A percentile compares a stretch with the other conserved stretches of the same genome.
phyloP scores from a whole-genome alignment of 2,329 filamentous ascomycete genomes.

The Fusarium keratoplasticum region DNA sequence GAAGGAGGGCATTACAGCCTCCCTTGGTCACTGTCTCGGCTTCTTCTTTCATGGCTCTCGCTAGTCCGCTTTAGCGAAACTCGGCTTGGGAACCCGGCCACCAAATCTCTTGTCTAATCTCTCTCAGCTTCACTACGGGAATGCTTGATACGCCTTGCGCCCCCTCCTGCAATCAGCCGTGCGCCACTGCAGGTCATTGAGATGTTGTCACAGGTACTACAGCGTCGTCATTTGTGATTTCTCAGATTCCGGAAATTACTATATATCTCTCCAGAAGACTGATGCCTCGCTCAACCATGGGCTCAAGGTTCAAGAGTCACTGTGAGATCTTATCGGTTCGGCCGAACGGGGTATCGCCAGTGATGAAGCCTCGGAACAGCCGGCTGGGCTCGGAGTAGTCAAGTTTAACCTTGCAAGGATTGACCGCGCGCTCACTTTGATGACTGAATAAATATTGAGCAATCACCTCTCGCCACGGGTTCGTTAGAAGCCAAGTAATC shows the following conservation, averaged over 20 bases:
- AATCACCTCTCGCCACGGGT: not conserved
- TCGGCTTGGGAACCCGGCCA: not conserved
- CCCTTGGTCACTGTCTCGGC: not conserved
- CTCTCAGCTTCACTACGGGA: not conserved
- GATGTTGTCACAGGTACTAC: not conserved
- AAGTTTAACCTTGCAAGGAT: not conserved
- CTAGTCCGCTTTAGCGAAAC: not conserved
- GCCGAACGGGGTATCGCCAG: not conserved
- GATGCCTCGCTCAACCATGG: not conserved
- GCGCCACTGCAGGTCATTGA: not conserved
- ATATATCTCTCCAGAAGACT: not conserved
- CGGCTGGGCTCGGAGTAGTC: not conserved
- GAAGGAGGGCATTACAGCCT: no score
- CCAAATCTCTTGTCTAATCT: not conserved
- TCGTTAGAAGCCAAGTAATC: not conserved
- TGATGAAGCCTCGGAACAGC: not conserved
- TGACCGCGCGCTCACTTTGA: not conserved
- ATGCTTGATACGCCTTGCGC: not conserved
- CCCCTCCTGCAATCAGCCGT: not conserved
- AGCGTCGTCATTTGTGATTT: not conserved
- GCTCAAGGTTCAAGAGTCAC: no score
- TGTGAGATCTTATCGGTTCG: not conserved
- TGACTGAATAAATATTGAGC: not conserved
- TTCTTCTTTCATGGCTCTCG: not conserved
- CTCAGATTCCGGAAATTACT: not conserved